Base-by-base conservation (phyloP, 805 yeast species). In the Starmerella apis region DNA sequence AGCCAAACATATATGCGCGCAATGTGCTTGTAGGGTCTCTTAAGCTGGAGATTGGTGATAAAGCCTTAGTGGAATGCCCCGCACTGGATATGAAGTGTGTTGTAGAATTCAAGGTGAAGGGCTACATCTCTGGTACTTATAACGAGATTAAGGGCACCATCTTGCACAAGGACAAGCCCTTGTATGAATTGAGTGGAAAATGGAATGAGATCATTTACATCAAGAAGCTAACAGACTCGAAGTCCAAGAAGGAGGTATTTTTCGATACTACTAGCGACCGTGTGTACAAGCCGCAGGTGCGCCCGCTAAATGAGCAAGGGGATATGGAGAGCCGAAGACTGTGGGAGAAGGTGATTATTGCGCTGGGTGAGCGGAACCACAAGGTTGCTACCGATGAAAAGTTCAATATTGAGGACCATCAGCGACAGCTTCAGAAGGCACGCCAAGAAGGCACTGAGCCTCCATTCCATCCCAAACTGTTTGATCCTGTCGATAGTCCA, bases 1-100 rank as follows among this genome's bases (percentile, higher is more conserved):
- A 92, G 66, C 98, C 98, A 52, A 92, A 92, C 64, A 79, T 90
- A 70, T 92, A 92, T 59, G 95, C 94, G 9, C 75, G 97, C 58
- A 96, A 96, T 47, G 85, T 92, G 38, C 68, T 92, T 23, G 83
- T 92, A 62, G 98, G 98, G 24, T 83, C 81, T 55, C 75, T 92
- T 71, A 83, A 81, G 67, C 80, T 83, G 50, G 98, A 92, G 65
- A 68, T 92, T 52, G 97, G 98, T 25, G 98, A 92, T 65, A 94
- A 83, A 62, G 78, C 94, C 79, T 59, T 74, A n/a, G 72, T 92
- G 50, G 77, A 75, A 58, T 83, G 90, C 59, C 73, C 77, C 5
- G 66, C 71, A 10, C 71, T 72, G 18, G 79, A 77, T 13, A 74
- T 75, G 52, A 73, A 75, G 48, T 86, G 90, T 3, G 90, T 83